A percentile compares a stretch with the other conserved stretches of the same genome.
Evolutionary conservation across 495 filamentous ascomycete species (phyloP).

Genomic region (Neurospora cerealis): DNA sequence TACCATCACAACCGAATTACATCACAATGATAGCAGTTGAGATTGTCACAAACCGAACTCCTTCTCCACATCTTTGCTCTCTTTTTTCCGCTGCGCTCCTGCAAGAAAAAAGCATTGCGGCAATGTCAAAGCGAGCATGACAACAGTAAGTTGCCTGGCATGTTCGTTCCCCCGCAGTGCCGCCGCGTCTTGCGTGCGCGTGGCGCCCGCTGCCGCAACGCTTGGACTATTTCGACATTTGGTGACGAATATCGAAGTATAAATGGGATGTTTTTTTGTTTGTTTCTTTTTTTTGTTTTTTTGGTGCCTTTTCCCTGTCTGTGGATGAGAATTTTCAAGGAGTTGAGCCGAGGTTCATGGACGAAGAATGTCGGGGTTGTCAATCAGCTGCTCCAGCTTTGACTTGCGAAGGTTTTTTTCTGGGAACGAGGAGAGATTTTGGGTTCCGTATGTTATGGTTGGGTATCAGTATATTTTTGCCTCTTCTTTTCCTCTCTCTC

Average conservation of each 20-base stretch:
- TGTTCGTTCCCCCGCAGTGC: not conserved
- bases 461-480: not conserved
- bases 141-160: not conserved
- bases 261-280: not conserved
- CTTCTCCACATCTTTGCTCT: not conserved
- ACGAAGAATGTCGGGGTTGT: not conserved
- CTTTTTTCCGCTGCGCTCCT: not conserved
- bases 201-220: not conserved
- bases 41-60: not conserved
- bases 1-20: not conserved
- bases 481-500: not conserved
- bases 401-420: too few species aligned
- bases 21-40: not conserved
- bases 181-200: not conserved
- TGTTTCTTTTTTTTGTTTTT: not conserved
- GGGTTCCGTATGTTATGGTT: not conserved
- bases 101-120: not conserved
- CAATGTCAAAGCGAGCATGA: not conserved
- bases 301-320: not conserved
- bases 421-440: not conserved
- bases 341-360: not conserved
- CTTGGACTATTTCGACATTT: not conserved
- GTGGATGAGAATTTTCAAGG: not conserved
- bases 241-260: not conserved
- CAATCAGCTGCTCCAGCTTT: too few species aligned